These are phyloP conservation scores for Tothia fuscella DNA, from an alignment of 2,329 filamentous ascomycete species.

Conservation along the genomic window DNA sequence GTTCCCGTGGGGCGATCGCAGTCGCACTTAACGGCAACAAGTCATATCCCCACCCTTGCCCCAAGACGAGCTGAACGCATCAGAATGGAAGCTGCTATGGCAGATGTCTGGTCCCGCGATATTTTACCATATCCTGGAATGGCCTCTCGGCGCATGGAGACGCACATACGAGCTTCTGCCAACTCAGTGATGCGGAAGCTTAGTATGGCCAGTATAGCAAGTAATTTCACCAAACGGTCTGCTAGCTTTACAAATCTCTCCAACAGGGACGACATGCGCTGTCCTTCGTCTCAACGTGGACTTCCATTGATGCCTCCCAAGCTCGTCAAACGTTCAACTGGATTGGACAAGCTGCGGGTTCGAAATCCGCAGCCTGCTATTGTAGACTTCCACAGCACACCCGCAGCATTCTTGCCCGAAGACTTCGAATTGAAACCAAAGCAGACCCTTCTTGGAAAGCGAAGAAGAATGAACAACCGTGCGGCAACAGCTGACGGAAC, in stretches of 20 bases:
- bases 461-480: slow-evolving; percentile 1
- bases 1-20: slow-evolving; percentile 64
- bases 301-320: not conserved
- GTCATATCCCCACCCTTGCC: slow-evolving; percentile 56
- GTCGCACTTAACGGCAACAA: slow-evolving; percentile 56
- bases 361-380: slow-evolving; percentile 12
- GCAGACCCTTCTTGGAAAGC: not conserved
- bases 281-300: not conserved
- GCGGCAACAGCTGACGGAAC: slow-evolving; percentile 3
- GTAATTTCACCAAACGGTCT: slow-evolving; percentile 62
- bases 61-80: slow-evolving; percentile 65
- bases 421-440: slow-evolving; percentile 31
- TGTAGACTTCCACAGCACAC: slow-evolving; percentile 37
- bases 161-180: slow-evolving; percentile 64
- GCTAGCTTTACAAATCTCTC: slow-evolving; percentile 40
- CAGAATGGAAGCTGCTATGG: slow-evolving; percentile 59
- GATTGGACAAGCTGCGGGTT: not conserved
- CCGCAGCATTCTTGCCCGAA: slow-evolving; percentile 34
- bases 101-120: slow-evolving; percentile 76
- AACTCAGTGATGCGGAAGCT: slow-evolving; percentile 81
- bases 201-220: slow-evolving; percentile 68
- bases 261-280: slow-evolving; percentile 22
- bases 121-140: slow-evolving; percentile 74
- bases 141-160: slow-evolving; percentile 53
- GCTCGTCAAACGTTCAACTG: not conserved